A percentile compares a stretch with the other conserved stretches of the same genome.
Evolutionary conservation across 345 rosid species (phyloP).

Genomic region (Punica granatum): DNA sequence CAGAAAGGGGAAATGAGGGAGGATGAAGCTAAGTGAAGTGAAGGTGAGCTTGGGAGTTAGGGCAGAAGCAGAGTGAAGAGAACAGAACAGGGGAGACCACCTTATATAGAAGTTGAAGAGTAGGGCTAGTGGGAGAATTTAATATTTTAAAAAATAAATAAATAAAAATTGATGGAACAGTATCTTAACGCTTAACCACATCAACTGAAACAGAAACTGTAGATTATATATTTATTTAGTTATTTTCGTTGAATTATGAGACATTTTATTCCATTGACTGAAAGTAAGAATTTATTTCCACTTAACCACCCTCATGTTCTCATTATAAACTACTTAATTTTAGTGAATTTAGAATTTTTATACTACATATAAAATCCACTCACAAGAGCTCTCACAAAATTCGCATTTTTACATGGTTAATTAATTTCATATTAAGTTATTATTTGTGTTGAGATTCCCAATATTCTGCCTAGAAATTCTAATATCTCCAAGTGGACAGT

Average conservation of each 20-base stretch:
- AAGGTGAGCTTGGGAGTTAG: neutral
- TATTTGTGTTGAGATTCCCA: neutral
- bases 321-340: too few species aligned
- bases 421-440: too few species aligned
- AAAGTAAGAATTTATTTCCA: too few species aligned
- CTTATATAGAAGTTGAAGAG: conserved; percentile 23
- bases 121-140: neutral
- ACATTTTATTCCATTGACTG: too few species aligned
- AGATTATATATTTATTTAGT: too few species aligned
- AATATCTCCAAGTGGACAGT: conserved; percentile 3
- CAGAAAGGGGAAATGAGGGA: neutral
- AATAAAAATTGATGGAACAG: neutral
- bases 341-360: too few species aligned
- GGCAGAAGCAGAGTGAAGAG: neutral
- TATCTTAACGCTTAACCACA: conserved; percentile 17
- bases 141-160: neutral
- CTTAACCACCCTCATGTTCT: too few species aligned
- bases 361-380: too few species aligned
- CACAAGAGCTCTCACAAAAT: too few species aligned
- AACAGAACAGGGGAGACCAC: neutral
- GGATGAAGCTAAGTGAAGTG: neutral
- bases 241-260: too few species aligned
- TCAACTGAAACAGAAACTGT: conserved; percentile 18
- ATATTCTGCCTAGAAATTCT: conserved; percentile 7
- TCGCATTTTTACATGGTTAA: too few species aligned